phyloP scores from a whole-genome alignment of 2,329 filamentous ascomycete species.

The Alternaria alternata region DNA sequence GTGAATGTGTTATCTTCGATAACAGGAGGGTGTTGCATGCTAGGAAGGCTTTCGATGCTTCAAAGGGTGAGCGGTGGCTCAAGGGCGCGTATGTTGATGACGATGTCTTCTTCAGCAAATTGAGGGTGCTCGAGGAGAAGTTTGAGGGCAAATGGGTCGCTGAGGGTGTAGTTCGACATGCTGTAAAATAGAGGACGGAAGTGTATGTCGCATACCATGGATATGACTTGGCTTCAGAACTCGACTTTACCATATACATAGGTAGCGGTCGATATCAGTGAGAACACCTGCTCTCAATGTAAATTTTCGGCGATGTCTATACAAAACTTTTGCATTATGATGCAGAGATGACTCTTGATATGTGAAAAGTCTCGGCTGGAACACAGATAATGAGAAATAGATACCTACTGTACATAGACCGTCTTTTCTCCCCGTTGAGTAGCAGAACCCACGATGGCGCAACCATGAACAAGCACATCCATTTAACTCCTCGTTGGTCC shows the following conservation, averaged over 20 bases:
- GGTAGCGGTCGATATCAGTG: neutral
- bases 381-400: neutral
- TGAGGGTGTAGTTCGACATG: conserved; percentile 43
- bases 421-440: neutral
- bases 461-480: neutral
- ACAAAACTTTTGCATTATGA: neutral
- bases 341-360: neutral
- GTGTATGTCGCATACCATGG: neutral
- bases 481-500: neutral
- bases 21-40: conserved; percentile 89
- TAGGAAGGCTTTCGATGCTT: conserved; percentile 74
- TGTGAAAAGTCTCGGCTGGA: neutral
- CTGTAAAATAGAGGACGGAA: conserved; percentile 2
- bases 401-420: neutral
- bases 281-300: neutral
- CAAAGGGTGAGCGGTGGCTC: conserved; percentile 76
- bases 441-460: neutral
- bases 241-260: neutral
- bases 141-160: conserved; percentile 44
- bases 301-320: neutral
- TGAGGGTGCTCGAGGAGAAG: conserved; percentile 54
- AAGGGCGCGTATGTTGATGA: conserved; percentile 83
- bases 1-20: conserved; percentile 93
- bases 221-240: neutral
- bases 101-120: conserved; percentile 65